phyloP scores from a whole-genome alignment of 495 filamentous ascomycete species.

The Aspergillus diversus region DNA sequence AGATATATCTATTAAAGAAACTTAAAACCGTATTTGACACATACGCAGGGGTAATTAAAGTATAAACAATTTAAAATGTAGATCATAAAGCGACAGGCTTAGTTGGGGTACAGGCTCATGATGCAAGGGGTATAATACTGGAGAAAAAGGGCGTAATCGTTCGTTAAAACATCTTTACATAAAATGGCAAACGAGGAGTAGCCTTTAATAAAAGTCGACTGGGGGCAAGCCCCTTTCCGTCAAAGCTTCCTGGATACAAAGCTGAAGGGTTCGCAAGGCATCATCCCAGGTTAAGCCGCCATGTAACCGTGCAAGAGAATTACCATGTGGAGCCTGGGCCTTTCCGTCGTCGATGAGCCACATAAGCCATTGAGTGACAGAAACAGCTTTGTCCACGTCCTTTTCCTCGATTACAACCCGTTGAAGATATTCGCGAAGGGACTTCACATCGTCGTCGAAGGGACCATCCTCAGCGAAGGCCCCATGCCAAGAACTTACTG shows the following conservation, averaged over 20 bases:
- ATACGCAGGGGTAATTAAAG: no score
- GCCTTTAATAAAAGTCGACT: constrained; percentile 50
- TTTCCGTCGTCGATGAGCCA: constrained; percentile 67
- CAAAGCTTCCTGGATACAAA: constrained; percentile 63
- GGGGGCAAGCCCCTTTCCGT: constrained; percentile 63
- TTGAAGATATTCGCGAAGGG: constrained; percentile 67
- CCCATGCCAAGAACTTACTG: constrained; percentile 67
- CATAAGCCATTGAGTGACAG: constrained; percentile 68
- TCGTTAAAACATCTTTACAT: constrained; percentile 1
- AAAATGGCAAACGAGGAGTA: constrained; percentile 2
- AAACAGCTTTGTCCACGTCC: constrained; percentile 74
- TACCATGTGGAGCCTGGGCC: neutral
- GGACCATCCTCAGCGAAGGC: constrained; percentile 71
- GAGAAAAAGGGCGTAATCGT: neutral
- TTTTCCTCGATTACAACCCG: constrained; percentile 72
- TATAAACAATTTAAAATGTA: no score
- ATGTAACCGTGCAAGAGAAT: constrained; percentile 1
- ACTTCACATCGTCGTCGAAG: constrained; percentile 73
- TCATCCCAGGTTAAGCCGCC: constrained; percentile 44
- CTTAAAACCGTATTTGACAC: no score
- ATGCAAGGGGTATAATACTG: neutral
- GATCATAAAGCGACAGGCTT: no score
- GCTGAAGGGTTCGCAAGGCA: constrained; percentile 59
- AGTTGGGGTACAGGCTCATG: no score
- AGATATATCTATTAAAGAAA: no score